These are phyloP conservation scores for Vachellia collinsii DNA, from an alignment of 306 rosid species.

Conservation along the genomic window DNA sequence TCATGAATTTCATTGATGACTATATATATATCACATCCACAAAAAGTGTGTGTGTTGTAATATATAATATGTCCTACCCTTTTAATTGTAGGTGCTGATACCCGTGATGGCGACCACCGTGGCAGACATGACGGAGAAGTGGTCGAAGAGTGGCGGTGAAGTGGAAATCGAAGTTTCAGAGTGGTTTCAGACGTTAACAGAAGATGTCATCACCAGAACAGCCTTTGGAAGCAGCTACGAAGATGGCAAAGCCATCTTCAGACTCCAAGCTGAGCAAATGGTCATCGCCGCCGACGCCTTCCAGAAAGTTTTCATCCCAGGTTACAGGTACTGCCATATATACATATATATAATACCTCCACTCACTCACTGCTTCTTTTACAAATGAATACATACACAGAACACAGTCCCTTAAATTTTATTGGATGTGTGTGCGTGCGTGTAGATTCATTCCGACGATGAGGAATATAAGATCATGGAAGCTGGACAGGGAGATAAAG, in stretches of 20 bases:
- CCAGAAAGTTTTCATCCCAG: conserved; percentile 88
- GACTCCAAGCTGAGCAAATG: conserved; percentile 83
- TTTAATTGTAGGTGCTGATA: conserved; percentile 56
- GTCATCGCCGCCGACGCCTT: conserved; percentile 80
- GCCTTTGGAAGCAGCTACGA: conserved; percentile 91
- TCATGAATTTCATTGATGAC: too few relatives aligned
- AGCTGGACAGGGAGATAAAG: conserved; percentile 69
- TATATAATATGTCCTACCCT: not conserved
- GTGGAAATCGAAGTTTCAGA: conserved; percentile 90
- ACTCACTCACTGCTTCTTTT: not conserved
- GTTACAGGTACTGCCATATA: conserved; percentile 64
- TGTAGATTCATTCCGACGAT: conserved; percentile 78
- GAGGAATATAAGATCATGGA: conserved; percentile 80
- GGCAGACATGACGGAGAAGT: conserved; percentile 76
- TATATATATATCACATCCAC: not conserved
- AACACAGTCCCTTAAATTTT: not conserved
- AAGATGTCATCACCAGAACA: conserved; percentile 75
- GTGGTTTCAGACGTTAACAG: conserved; percentile 76
- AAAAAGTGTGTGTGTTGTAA: too few relatives aligned
- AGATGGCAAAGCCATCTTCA: conserved; percentile 85
- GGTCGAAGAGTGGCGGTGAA: conserved; percentile 66
- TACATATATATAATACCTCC: too few relatives aligned
- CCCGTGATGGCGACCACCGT: conserved; percentile 85
- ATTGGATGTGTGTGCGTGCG: not conserved
- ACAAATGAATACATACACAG: not conserved